Evolutionary conservation across 306 rosid species (phyloP).

Genomic region (Prunus kanzakura): DNA sequence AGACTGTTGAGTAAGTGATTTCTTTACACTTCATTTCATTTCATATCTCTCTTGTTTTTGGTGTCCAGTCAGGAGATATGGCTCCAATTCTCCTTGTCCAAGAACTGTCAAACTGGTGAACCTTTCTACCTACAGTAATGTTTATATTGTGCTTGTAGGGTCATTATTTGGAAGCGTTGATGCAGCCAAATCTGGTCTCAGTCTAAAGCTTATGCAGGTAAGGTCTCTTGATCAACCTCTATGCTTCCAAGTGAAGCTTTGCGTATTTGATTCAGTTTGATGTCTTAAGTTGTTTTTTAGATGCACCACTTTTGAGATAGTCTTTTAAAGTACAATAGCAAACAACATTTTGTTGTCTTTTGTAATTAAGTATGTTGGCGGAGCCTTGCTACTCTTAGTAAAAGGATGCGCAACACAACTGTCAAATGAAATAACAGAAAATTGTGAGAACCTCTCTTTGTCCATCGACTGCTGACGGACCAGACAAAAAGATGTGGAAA

Average conservation of each 20-base stretch:
- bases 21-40: not conserved
- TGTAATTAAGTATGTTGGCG: too few species aligned
- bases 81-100: not conserved
- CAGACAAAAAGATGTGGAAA: not conserved
- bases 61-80: not conserved
- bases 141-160: conserved; percentile 41
- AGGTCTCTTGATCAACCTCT: conserved; percentile 9
- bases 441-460: not conserved
- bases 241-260: conserved; percentile 5
- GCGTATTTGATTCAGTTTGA: not conserved
- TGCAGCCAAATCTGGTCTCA: conserved; percentile 65
- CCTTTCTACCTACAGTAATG: conserved; percentile 2
- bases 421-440: not conserved
- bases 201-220: conserved; percentile 90
- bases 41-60: not conserved
- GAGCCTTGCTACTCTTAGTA: not conserved
- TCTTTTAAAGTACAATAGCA: not conserved
- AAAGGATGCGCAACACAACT: not conserved
- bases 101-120: not conserved
- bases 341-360: not conserved
- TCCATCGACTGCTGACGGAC: not conserved
- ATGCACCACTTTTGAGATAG: not conserved
- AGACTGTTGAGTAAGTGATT: not conserved
- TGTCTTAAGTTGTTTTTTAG: not conserved
- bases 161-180: conserved; percentile 78